Conservation (phyloP, 768 basidiomycete species). For the Trametes coccinea region DNA sequence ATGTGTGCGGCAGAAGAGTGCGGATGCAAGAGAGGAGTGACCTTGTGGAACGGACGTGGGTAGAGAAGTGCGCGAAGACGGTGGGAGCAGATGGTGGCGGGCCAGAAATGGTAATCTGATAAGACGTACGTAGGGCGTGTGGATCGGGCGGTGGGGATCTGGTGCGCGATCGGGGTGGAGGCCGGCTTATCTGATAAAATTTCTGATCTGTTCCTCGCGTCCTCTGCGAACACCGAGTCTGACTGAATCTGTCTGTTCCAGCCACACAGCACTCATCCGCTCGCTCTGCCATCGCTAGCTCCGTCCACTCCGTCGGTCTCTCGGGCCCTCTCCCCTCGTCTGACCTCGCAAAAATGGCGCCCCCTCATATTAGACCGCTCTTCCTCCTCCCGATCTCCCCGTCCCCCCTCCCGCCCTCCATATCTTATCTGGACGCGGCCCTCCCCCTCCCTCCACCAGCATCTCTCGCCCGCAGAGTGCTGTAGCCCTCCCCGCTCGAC, state of each 20-base stretch:
- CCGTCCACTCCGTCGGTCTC: background rate
- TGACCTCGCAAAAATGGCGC: conserved; percentile 14
- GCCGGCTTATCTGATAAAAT: conserved; percentile 24
- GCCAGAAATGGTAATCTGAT: conserved; percentile 19
- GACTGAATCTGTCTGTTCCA: background rate
- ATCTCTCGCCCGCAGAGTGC: conserved; percentile 7
- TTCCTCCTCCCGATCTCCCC: conserved; percentile 6
- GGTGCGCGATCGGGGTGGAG: background rate
- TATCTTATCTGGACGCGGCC: conserved; percentile 8
- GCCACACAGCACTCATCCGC: background rate
- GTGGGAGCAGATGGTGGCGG: background rate
- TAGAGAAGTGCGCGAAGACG: background rate
- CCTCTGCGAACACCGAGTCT: too few relatives aligned
- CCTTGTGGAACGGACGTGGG: background rate
- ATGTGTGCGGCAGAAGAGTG: background rate
- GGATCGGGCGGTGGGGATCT: background rate
- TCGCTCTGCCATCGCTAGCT: too few relatives aligned
- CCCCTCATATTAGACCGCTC: conserved; percentile 11
- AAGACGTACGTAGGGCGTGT: background rate
- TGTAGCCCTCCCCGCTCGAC: background rate
- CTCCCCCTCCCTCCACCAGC: conserved; percentile 8
- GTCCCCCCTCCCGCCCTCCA: conserved; percentile 12
- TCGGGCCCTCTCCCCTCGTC: background rate
- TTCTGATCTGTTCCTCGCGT: conserved; percentile 7
- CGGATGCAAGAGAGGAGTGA: background rate